Conservation (phyloP, 2,329 filamentous ascomycete genomes). For the Colletotrichum sp. region DNA sequence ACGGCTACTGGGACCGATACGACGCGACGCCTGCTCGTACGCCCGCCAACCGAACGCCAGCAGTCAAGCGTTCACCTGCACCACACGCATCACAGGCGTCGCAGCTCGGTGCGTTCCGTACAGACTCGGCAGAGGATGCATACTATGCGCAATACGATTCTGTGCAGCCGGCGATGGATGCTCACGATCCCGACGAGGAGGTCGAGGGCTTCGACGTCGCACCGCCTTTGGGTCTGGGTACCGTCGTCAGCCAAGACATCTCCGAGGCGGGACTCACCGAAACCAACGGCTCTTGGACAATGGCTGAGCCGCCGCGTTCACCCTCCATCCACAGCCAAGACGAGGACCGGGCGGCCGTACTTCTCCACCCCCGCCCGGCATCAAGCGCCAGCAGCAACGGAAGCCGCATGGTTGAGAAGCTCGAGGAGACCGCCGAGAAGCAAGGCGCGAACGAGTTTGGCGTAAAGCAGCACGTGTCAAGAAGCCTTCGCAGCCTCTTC, state of each 20-base stretch:
- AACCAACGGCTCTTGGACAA: constrained; percentile 46
- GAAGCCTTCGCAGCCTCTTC: constrained; percentile 79
- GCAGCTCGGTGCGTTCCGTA: constrained; percentile 25
- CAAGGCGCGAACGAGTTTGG: constrained; percentile 72
- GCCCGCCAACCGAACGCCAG: constrained; percentile 42
- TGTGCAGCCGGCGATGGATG: constrained; percentile 82
- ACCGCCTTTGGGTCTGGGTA: constrained; percentile 37
- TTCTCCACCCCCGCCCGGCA: constrained; percentile 63
- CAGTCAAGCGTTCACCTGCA: constrained; percentile 66
- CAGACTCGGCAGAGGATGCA: constrained; percentile 63
- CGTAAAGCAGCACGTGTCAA: constrained; percentile 80
- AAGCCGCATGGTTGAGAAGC: constrained; percentile 64
- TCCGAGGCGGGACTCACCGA: constrained; percentile 35
- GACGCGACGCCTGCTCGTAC: constrained; percentile 73
- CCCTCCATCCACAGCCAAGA: constrained; percentile 36
- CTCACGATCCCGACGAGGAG: constrained; percentile 80
- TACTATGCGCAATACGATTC: constrained; percentile 81
- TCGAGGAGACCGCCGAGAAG: constrained; percentile 60
- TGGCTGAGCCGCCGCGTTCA: constrained; percentile 48
- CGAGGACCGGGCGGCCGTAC: constrained; percentile 37
- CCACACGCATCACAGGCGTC: constrained; percentile 42
- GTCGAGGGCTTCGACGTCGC: constrained; percentile 35
- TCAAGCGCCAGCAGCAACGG: constrained; percentile 64
- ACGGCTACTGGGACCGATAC: constrained; percentile 82
- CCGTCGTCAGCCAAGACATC: constrained; percentile 24